Percentiles rank a stretch among this genome's conserved stretches.
These are phyloP conservation scores for Saccharomycopsis hybrid DNA, from an alignment of 1,139 yeast species.

Conservation along the genomic window DNA sequence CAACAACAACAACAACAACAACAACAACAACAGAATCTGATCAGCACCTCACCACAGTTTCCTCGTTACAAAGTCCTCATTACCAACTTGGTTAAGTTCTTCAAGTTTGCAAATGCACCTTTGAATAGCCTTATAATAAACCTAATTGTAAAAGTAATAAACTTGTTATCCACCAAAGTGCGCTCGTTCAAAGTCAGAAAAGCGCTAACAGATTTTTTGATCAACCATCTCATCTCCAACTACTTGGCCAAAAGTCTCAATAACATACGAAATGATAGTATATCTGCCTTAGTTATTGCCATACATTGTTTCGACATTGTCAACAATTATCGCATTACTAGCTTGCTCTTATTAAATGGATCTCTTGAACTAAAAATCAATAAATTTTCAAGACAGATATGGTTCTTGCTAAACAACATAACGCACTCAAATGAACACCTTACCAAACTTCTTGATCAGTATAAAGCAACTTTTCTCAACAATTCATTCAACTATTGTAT, in stretches of 20 bases:
- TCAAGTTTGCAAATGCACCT: conserved; percentile 1
- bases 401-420: conserved; percentile 8
- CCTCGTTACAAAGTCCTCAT: conserved; percentile 6
- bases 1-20: no score
- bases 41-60: no score
- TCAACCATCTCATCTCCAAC: not conserved
- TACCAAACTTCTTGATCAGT: not conserved
- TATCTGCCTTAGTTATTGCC: no score
- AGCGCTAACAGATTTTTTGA: not conserved
- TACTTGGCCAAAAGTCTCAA: conserved; percentile 1
- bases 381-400: conserved; percentile 10
- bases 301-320: no score
- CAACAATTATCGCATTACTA: no score
- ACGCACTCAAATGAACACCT: no score
- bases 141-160: conserved; percentile 5
- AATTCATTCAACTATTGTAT: conserved; percentile 1
- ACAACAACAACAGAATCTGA: no score
- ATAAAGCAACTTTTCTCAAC: not conserved
- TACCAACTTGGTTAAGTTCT: conserved; percentile 5
- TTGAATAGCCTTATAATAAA: not conserved
- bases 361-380: conserved; percentile 9
- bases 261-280: no score
- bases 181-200: conserved; percentile 4
- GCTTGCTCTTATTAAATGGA: no score
- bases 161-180: not conserved